Conservation (phyloP, 2,329 filamentous ascomycete species). For the Emmonsiellopsis sp. region DNA sequence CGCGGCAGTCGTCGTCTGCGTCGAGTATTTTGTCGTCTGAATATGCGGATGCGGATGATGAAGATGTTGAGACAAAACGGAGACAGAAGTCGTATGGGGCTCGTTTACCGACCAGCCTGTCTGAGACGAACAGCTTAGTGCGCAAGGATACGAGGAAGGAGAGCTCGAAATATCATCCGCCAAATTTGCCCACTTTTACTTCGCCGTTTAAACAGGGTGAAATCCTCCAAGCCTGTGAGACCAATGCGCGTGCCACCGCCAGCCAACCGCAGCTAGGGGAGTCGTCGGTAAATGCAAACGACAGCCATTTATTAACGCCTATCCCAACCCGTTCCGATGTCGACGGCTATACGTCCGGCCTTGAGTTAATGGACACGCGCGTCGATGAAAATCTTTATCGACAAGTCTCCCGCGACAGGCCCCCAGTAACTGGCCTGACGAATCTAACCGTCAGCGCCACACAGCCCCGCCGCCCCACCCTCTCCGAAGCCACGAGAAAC, state of each 20-base stretch:
- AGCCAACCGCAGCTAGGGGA: neutral
- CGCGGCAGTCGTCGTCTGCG: slow-evolving; percentile 33
- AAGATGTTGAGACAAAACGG: slow-evolving; percentile 23
- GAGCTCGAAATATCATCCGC: slow-evolving; percentile 30
- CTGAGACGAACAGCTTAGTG: slow-evolving; percentile 25
- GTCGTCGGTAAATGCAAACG: neutral
- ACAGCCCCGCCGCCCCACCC: slow-evolving; percentile 23
- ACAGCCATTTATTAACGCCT: neutral
- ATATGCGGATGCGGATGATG: slow-evolving; percentile 38
- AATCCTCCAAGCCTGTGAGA: no score
- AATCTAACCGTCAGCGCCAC: slow-evolving; percentile 25
- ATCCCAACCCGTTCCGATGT: neutral
- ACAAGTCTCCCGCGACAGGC: slow-evolving; percentile 23
- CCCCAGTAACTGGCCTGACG: slow-evolving; percentile 39
- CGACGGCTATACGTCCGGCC: neutral
- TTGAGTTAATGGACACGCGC: neutral
- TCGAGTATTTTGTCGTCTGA: slow-evolving; percentile 36
- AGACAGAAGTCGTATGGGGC: slow-evolving; percentile 20
- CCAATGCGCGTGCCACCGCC: no score
- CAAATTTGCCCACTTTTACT: slow-evolving; percentile 43
- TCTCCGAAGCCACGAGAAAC: slow-evolving; percentile 36
- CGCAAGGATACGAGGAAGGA: slow-evolving; percentile 25
- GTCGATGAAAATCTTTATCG: slow-evolving; percentile 19
- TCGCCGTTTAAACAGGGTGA: slow-evolving; percentile 36
- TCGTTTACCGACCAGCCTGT: slow-evolving; percentile 21